Evolutionary conservation across 306 rosid species (phyloP), one percentile per base, ranked within the genome.

Genomic region (Ammopiptanthus mongolicus): DNA sequence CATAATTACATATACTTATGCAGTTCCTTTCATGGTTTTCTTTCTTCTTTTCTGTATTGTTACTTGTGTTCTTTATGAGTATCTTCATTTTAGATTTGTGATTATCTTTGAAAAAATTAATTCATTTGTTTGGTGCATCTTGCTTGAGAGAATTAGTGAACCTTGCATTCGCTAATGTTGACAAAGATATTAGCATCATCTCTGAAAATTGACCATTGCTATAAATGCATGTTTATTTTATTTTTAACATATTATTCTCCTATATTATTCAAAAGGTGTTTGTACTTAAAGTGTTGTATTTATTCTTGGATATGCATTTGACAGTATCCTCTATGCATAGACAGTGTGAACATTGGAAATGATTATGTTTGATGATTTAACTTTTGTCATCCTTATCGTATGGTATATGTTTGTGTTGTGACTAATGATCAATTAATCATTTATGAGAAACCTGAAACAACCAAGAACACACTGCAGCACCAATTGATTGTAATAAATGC

Each of bases 141-240:
- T 76, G 71, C 73, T 79, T 91, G 87, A 74, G 81, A 78, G 96
- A 84, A 75, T 71, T 80, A 65, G 69, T 86, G 74, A 86, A 77
- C 69, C 67, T 79, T 51, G 81, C 88, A 6, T 87, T 80, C 68
- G 80, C 77, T 79, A 65, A 69, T 80, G 55, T 70, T 61, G 86
- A 81, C 18, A 59, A 85, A 76, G 92, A 95, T 86, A 86, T 83
- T 29, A 17, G 65, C 25, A 17, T 23, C 15, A 48, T 84, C 52
- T 84, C 85, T 72, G 74, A 74, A 91, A 82, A 31, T 81, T 95
- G 82, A 80, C 78, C 65, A 67, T 80, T 31, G 96, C 91, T 61
- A 41, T 88, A 34, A 94, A 94, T 94, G 98, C 86, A 86, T 33
- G 82, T 65, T 65, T 41, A 36, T 51, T 51, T 63, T 53, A 33